Evolutionary conservation across 164 flowering plant species (phyloP).

Genomic region (Aristolochia fimbriata): DNA sequence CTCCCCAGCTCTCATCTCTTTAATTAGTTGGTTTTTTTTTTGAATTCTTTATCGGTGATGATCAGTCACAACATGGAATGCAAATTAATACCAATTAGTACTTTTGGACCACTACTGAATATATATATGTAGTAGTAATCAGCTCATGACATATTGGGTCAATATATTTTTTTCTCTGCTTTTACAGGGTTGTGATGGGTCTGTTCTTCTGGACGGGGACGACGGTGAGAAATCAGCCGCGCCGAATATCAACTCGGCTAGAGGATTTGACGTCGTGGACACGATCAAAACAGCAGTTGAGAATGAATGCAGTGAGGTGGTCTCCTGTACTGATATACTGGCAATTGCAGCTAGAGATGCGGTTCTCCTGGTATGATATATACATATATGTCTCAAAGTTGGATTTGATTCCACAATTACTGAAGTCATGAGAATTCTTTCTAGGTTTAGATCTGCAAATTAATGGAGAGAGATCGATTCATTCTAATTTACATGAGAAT

Average conservation of each 20-base stretch:
- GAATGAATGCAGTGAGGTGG: conserved; percentile 51
- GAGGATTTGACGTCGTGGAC: conserved; percentile 74
- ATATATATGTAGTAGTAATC: background rate
- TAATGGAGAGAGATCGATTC: too few species aligned
- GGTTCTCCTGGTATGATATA: conserved; percentile 47
- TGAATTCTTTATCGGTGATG: too few species aligned
- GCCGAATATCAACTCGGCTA: conserved; percentile 52
- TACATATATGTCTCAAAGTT: too few species aligned
- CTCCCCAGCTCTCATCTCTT: too few species aligned
- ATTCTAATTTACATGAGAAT: too few species aligned
- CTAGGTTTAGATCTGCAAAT: too few species aligned
- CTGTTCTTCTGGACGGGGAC: conserved; percentile 56
- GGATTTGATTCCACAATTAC: too few species aligned
- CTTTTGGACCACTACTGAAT: background rate
- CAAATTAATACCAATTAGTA: too few species aligned
- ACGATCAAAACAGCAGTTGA: conserved; percentile 60
- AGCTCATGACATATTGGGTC: background rate
- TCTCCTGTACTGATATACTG: conserved; percentile 83
- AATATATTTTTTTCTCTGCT: background rate
- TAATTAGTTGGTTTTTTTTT: too few species aligned
- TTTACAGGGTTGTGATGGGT: conserved; percentile 78
- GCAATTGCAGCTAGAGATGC: conserved; percentile 67
- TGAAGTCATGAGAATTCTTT: too few species aligned
- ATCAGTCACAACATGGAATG: too few species aligned
- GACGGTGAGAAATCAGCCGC: conserved; percentile 50